Base-by-base conservation (phyloP, 306 rosid genomes). In the Cicer cuneatum region DNA sequence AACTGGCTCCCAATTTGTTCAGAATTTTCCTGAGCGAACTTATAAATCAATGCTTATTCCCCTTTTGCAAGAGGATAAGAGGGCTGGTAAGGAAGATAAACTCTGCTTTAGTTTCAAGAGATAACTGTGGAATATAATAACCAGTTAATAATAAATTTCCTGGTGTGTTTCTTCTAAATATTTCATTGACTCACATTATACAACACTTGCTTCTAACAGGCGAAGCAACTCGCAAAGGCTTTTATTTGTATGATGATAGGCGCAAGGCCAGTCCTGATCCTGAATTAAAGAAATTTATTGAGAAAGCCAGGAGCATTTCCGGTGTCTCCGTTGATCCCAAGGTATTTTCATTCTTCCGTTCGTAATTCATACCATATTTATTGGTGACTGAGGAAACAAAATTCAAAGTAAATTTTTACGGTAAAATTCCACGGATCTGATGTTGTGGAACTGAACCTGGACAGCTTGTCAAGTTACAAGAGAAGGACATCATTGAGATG, bases 401-500 rank as follows among this genome's bases (percentile, higher is more conserved):
- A 18, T 75, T 51, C 18, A 18, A 75, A 66, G 57, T 59, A 10
- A 33, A 29, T 4, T 18, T 51, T 71, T 37, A 65, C 10, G 40
- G 10, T 52, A 37, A 70, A 70, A 58, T 43, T 48, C 18, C 38
- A 47, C 38, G 19, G 69, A 52, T 53, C 46, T 75, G 66, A 78
- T 72, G 66, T 42, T 77, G 47, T 67, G 78, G 40, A 16, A 49
- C 66, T 83, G 58, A 52, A 70, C 61, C 16, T 85, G 86, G 56
- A 66, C 92, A 94, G 99, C 83, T 94, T 41, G 83, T 16, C 45
- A 92, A 88, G 86, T 73, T 94, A 80, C 38, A 88, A 14, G 97
- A 85, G 54, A 87, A 84, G 89, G 99, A 94, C 66, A 86, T 94
- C 24, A 86, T 94, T 67, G 99, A 94, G 80, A 94, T 92, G 99